Conservation (phyloP, 2,329 filamentous ascomycete genomes). For the Parascedosporium putredinis region DNA sequence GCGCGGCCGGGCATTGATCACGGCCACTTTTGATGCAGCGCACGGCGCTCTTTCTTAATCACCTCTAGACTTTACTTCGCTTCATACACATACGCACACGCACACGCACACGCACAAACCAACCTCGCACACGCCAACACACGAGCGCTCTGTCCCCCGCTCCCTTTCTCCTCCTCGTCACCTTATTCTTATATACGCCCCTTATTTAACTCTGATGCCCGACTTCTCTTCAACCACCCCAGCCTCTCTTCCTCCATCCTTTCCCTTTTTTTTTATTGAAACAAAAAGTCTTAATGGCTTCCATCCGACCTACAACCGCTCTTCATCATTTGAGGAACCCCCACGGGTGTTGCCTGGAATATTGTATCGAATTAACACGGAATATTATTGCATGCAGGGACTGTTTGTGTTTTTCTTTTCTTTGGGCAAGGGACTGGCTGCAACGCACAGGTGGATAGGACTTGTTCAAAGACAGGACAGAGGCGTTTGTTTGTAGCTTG, state of each 20-base stretch:
- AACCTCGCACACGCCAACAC: too few species aligned
- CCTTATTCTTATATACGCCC: too few species aligned
- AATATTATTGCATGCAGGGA: background rate
- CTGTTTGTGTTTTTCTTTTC: background rate
- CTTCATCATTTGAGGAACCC: background rate
- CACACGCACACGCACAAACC: too few species aligned
- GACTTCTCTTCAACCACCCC: background rate
- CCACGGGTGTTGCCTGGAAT: background rate
- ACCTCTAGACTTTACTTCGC: too few species aligned
- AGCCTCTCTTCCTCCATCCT: background rate
- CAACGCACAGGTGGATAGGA: slow-evolving; percentile 3
- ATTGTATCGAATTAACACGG: background rate
- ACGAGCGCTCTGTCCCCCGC: background rate
- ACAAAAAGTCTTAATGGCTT: background rate
- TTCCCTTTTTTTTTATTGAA: background rate
- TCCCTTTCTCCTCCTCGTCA: too few species aligned
- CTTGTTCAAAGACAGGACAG: slow-evolving; percentile 3
- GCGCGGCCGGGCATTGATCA: too few species aligned
- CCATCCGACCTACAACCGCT: background rate
- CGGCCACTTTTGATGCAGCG: too few species aligned
- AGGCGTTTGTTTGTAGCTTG: background rate
- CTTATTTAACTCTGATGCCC: background rate
- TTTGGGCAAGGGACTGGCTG: background rate
- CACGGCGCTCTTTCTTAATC: too few species aligned
- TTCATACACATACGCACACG: background rate